These are phyloP conservation scores for Leccinum disarticulatum DNA, from an alignment of 768 basidiomycete genomes.

Conservation along the genomic window DNA sequence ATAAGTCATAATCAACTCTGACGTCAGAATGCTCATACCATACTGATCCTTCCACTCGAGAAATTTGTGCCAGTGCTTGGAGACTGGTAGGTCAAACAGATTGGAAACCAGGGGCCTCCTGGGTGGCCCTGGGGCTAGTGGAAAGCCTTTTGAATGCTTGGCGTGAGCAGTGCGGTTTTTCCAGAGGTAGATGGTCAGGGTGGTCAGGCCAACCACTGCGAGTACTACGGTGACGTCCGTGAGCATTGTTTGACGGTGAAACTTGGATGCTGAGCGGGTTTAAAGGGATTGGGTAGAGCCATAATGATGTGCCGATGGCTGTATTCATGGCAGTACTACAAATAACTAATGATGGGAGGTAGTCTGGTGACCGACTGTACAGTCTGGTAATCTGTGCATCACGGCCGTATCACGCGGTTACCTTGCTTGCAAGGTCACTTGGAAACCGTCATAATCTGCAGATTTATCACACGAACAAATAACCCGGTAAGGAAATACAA, in stretches of 20 bases:
- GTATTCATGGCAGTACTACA: no score
- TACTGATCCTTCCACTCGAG: slow-evolving; percentile 10
- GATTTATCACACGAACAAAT: no score
- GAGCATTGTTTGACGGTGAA: background rate
- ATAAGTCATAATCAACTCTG: background rate
- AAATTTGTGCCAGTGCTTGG: slow-evolving; percentile 10
- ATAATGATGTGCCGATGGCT: no score
- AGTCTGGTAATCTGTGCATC: no score
- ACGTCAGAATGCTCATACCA: background rate
- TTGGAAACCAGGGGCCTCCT: slow-evolving; percentile 4
- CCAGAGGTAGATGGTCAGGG: slow-evolving; percentile 4
- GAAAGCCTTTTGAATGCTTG: slow-evolving; percentile 8
- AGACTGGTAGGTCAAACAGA: slow-evolving; percentile 10
- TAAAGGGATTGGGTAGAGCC: background rate
- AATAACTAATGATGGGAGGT: no score
- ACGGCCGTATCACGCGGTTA: no score
- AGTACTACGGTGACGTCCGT: background rate
- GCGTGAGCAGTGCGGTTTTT: background rate
- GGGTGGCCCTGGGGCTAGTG: slow-evolving; percentile 7
- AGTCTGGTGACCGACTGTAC: no score
- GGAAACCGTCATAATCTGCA: no score
- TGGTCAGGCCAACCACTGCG: background rate
- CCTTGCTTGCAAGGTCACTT: no score
- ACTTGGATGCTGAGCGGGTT: background rate
- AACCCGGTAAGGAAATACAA: no score